A percentile compares a stretch with the other conserved stretches of the same genome.
Evolutionary conservation across 331 rosid species (phyloP).

Genomic region (Acacia pycnantha): DNA sequence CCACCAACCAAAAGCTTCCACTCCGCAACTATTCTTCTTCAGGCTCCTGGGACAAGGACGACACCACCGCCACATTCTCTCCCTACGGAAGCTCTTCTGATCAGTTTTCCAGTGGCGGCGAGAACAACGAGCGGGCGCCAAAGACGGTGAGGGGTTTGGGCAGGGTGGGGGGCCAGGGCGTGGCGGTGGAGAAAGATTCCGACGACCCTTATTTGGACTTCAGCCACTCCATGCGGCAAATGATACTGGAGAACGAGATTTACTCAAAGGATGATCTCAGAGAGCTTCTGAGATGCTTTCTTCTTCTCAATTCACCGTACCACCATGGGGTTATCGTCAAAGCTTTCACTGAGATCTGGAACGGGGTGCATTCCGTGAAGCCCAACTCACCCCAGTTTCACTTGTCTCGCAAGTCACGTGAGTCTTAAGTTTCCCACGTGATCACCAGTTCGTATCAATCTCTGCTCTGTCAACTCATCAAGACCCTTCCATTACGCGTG

Average conservation of each 20-base stretch:
- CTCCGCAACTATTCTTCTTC: constrained; percentile 26
- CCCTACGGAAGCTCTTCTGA: constrained; percentile 30
- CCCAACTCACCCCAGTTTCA: constrained; percentile 32
- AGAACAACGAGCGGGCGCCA: constrained; percentile 12
- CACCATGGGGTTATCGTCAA: constrained; percentile 80
- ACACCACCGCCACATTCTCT: constrained; percentile 43
- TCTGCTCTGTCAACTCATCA: background rate
- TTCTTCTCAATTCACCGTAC: constrained; percentile 77
- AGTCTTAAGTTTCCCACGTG: constrained; percentile 41
- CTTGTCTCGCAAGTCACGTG: constrained; percentile 55
- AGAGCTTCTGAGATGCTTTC: constrained; percentile 77
- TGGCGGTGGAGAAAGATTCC: constrained; percentile 93
- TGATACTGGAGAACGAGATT: constrained; percentile 93
- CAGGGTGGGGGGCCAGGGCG: constrained; percentile 57
- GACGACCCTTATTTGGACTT: constrained; percentile 93
- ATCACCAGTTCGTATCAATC: background rate
- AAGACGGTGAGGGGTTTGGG: constrained; percentile 57
- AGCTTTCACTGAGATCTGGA: constrained; percentile 96
- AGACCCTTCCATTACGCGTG: constrained; percentile 1
- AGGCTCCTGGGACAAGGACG: constrained; percentile 35
- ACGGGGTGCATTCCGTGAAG: constrained; percentile 57
- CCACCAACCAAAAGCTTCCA: constrained; percentile 40
- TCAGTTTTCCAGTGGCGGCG: background rate
- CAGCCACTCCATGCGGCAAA: constrained; percentile 85
- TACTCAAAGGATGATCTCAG: constrained; percentile 76